Conservation (phyloP, 768 basidiomycete species). For the Gloeopeniophorella convolvens region DNA sequence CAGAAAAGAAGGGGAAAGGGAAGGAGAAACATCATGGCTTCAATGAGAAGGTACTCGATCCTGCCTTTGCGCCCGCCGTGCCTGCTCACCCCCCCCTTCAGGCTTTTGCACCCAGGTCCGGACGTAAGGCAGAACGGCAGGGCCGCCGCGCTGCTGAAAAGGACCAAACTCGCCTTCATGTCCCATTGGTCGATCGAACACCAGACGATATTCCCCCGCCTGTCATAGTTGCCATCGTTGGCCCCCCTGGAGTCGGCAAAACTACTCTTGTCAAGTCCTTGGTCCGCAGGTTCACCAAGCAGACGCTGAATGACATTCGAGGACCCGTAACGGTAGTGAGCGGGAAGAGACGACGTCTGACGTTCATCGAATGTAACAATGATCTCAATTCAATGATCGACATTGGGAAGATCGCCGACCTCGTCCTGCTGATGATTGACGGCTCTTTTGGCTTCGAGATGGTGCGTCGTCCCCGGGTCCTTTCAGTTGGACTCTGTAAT, state of each 20-base stretch:
- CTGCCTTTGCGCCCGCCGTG: too few relatives aligned
- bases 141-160: slow-evolving; percentile 87
- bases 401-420: slow-evolving; percentile 92
- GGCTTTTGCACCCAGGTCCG: slow-evolving; percentile 94
- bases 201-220: slow-evolving; percentile 91
- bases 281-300: slow-evolving; percentile 88
- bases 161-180: slow-evolving; percentile 92
- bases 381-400: slow-evolving; percentile 99
- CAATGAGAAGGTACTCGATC: slow-evolving; percentile 98
- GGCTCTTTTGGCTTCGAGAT: slow-evolving; percentile 98
- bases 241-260: slow-evolving; percentile 96
- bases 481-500: too few relatives aligned
- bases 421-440: slow-evolving; percentile 96
- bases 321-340: slow-evolving; percentile 94
- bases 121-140: slow-evolving; percentile 80
- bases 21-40: slow-evolving; percentile 69
- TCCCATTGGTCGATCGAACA: slow-evolving; percentile 91
- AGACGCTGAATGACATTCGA: slow-evolving; percentile 80
- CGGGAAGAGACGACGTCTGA: slow-evolving; percentile 89
- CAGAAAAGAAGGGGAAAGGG: slow-evolving; percentile 69
- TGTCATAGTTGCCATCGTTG: slow-evolving; percentile 89
- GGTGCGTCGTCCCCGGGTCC: too few relatives aligned
- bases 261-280: slow-evolving; percentile 89
- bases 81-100: too few relatives aligned
- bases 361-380: slow-evolving; percentile 96